phyloP scores from a whole-genome alignment of 176 grass and related monocot species.

The Saccharum officinarum region DNA sequence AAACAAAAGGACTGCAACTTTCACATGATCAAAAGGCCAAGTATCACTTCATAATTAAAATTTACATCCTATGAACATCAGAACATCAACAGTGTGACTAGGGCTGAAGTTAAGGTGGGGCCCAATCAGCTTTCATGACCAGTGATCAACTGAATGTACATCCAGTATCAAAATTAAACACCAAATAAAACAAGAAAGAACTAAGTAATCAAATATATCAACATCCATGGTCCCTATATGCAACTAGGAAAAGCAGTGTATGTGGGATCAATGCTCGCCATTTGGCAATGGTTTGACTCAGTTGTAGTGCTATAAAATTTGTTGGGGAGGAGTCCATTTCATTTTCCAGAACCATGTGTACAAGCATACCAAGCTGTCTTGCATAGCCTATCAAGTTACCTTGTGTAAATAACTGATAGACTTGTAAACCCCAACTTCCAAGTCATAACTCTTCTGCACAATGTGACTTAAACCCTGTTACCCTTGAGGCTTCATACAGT shows the following conservation, averaged over 20 bases:
- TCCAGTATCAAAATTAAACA: not conserved
- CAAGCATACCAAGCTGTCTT: not conserved
- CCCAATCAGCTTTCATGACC: not conserved
- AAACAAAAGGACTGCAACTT: not conserved
- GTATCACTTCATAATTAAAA: not conserved
- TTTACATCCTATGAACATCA: not conserved
- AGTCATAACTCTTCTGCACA: not conserved
- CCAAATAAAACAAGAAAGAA: not conserved
- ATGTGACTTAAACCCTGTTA: not conserved
- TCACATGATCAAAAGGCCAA: not conserved
- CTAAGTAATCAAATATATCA: not conserved
- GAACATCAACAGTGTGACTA: not conserved
- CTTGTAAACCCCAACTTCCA: not conserved
- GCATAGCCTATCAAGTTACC: not conserved
- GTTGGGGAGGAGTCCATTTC: not conserved
- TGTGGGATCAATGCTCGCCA: not conserved
- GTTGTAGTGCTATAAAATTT: not conserved
- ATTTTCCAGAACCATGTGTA: not conserved
- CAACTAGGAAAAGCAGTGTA: not conserved
- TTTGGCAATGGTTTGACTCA: not conserved
- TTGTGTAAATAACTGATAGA: not conserved
- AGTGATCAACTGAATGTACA: not conserved
- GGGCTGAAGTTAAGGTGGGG: not conserved
- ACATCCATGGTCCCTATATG: not conserved
- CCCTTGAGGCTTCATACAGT: not conserved